These are phyloP conservation scores for Bolboschoenoplectus hybrid DNA, from an alignment of 202 grass and related monocot species.

Conservation along the genomic window DNA sequence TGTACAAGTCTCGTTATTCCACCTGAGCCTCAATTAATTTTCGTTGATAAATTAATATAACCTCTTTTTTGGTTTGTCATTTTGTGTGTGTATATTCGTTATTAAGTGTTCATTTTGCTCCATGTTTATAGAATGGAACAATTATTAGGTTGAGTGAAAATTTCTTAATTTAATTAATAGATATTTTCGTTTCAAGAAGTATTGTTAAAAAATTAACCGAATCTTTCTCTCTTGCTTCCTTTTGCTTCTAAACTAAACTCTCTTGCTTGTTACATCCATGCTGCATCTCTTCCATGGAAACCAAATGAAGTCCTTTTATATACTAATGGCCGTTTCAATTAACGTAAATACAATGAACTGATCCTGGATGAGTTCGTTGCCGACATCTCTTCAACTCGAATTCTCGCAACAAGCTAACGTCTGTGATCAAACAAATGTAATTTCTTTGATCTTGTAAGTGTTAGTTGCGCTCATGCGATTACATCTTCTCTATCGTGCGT, in stretches of 20 bases:
- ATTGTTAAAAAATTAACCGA: neutral
- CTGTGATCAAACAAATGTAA: neutral
- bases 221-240: neutral
- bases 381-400: too few relatives aligned
- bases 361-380: too few relatives aligned
- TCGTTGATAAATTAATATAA: neutral
- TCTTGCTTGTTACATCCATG: slow-evolving; percentile 1
- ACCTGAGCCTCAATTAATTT: neutral
- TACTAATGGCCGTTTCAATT: neutral
- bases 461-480: neutral
- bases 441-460: neutral
- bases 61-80: neutral
- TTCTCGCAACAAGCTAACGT: neutral
- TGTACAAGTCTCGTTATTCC: neutral
- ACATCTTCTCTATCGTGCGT: slow-evolving; percentile 1
- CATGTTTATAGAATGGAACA: neutral
- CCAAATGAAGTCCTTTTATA: neutral
- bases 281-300: neutral
- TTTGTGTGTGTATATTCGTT: neutral
- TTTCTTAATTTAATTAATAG: neutral
- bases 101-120: neutral
- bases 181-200: neutral
- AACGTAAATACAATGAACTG: neutral
- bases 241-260: neutral
- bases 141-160: neutral